Conservation (phyloP, 169 alveolate species). For the Eimeria zaria region DNA sequence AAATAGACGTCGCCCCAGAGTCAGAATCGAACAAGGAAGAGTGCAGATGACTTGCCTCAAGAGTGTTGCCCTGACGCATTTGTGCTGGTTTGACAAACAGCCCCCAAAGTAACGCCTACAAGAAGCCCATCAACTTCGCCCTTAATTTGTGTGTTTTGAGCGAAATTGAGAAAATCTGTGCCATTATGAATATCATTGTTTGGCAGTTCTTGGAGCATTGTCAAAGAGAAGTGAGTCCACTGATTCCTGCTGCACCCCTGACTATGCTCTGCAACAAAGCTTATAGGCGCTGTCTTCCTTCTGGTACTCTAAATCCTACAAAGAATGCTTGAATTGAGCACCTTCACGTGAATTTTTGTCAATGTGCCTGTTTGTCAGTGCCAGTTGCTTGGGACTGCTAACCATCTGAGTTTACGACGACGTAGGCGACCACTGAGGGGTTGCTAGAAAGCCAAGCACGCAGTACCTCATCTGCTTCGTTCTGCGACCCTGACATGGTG, state of each 20-base stretch:
- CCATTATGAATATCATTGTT: not conserved
- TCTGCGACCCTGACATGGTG: slow-evolving; percentile 80
- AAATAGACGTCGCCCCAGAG: not conserved
- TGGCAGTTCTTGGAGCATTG: not conserved
- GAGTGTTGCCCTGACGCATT: not conserved
- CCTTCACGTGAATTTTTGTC: not conserved
- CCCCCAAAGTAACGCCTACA: not conserved
- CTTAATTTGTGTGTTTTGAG: not conserved
- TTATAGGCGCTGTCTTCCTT: not conserved
- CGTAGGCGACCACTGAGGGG: slow-evolving; percentile 84
- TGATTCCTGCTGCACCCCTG: not conserved
- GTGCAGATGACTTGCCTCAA: not conserved
- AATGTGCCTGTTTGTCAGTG: not conserved
- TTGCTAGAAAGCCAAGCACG: slow-evolving; percentile 79
- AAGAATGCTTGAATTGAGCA: not conserved
- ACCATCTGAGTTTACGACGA: slow-evolving; percentile 86
- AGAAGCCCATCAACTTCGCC: not conserved
- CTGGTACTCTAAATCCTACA: not conserved
- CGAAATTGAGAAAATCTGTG: too few species aligned
- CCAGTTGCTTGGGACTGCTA: not conserved
- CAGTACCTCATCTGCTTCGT: slow-evolving; percentile 83
- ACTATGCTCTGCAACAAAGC: not conserved
- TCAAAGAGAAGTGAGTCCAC: not conserved
- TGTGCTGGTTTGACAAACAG: not conserved
- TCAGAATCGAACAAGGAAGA: not conserved